phyloP scores from a whole-genome alignment of 306 rosid genomes.

The Spatholobus suberectus region DNA sequence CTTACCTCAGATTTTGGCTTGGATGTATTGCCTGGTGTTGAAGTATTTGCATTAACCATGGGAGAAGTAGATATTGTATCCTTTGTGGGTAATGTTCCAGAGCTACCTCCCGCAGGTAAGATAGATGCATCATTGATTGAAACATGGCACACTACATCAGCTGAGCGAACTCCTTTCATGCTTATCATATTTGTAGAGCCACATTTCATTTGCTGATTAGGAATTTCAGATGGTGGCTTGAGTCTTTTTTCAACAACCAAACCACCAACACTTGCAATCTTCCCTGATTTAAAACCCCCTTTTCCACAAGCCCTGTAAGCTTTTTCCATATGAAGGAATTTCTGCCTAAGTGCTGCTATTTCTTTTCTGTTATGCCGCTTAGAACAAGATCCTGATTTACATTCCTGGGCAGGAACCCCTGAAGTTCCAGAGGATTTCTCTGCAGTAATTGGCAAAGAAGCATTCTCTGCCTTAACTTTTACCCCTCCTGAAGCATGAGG shows the following conservation, averaged over 20 bases:
- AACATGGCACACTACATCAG: slow-evolving; percentile 25
- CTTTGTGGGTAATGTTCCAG: slow-evolving; percentile 41
- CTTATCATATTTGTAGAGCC: slow-evolving; percentile 40
- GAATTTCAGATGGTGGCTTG: slow-evolving; percentile 52
- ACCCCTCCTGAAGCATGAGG: slow-evolving; percentile 34
- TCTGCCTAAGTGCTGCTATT: slow-evolving; percentile 56
- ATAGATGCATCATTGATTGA: slow-evolving; percentile 44
- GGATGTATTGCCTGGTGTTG: slow-evolving; percentile 13
- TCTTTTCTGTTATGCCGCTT: slow-evolving; percentile 58
- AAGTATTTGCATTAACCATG: slow-evolving; percentile 21
- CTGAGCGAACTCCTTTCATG: slow-evolving; percentile 36
- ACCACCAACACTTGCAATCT: slow-evolving; percentile 46
- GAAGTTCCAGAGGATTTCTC: slow-evolving; percentile 44
- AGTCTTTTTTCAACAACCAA: slow-evolving; percentile 55
- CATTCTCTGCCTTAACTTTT: slow-evolving; percentile 32
- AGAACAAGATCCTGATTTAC: slow-evolving; percentile 46
- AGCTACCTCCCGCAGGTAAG: slow-evolving; percentile 39
- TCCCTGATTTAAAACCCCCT: slow-evolving; percentile 54
- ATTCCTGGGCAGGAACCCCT: slow-evolving; percentile 41
- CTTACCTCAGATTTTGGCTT: slow-evolving; percentile 35
- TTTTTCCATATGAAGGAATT: slow-evolving; percentile 56
- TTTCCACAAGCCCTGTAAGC: slow-evolving; percentile 56
- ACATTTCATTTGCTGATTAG: slow-evolving; percentile 43
- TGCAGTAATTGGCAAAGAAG: slow-evolving; percentile 30
- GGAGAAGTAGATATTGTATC: slow-evolving; percentile 41